Conservation (phyloP, 495 filamentous ascomycete species). For the Amphirosellinia nigrospora region DNA sequence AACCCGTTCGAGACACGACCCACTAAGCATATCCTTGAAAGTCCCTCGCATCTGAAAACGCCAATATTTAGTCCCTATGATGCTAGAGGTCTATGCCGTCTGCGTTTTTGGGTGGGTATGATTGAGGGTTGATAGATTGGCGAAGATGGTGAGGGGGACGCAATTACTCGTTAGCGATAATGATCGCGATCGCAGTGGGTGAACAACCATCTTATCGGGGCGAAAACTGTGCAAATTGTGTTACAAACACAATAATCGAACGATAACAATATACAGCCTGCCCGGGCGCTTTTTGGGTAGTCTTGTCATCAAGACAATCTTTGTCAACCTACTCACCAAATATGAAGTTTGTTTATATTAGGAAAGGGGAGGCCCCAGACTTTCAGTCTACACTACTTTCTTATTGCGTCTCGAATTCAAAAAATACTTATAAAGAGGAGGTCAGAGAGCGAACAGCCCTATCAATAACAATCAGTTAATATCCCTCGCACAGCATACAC, state of each 20-base stretch:
- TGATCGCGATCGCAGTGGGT: too few species aligned
- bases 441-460: not conserved
- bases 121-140: not conserved
- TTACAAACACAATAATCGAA: too few species aligned
- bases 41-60: not conserved
- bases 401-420: not conserved
- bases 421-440: constrained; percentile 5
- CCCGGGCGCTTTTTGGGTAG: constrained; percentile 33
- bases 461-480: not conserved
- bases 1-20: not conserved
- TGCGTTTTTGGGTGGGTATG: not conserved
- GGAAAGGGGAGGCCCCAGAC: constrained; percentile 25
- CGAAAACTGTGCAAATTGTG: too few species aligned
- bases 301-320: constrained; percentile 34
- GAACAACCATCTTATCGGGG: not conserved
- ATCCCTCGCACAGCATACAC: too few species aligned
- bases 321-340: constrained; percentile 30
- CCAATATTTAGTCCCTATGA: not conserved
- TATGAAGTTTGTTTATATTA: constrained; percentile 29
- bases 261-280: too few species aligned
- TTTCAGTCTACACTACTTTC: constrained; percentile 18
- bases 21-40: not conserved
- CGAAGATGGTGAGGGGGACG: not conserved
- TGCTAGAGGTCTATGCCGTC: not conserved
- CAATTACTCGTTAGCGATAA: too few species aligned